Conservation (phyloP, 208 protist genomes). For the Kentomonas sorsogonicus region DNA sequence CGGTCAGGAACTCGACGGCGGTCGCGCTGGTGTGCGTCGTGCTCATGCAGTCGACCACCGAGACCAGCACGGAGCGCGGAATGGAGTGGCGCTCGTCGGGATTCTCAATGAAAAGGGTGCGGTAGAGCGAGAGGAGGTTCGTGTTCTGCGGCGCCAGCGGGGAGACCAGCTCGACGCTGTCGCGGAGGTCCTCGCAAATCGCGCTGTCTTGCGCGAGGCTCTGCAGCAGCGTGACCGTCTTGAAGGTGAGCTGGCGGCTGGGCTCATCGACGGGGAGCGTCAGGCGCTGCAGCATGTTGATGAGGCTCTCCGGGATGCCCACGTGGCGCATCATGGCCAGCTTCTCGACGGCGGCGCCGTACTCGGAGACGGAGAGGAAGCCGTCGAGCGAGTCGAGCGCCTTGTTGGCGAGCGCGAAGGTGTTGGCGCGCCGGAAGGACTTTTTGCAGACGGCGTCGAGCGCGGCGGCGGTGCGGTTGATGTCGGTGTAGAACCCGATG, state of each 20-base stretch:
- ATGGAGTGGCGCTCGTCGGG: constrained; percentile 10
- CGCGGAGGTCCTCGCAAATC: constrained; percentile 17
- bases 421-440: constrained; percentile 32
- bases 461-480: constrained; percentile 19
- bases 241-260: constrained; percentile 17
- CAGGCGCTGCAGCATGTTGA: constrained; percentile 27
- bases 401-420: constrained; percentile 20
- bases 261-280: constrained; percentile 21
- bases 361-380: constrained; percentile 18
- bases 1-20: constrained; percentile 27
- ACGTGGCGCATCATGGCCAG: constrained; percentile 39
- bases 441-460: constrained; percentile 17
- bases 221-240: constrained; percentile 18
- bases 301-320: constrained; percentile 20
- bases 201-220: constrained; percentile 14
- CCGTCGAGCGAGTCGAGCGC: constrained; percentile 20
- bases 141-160: constrained; percentile 29
- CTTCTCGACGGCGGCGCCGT: constrained; percentile 27
- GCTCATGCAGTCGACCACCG: constrained; percentile 30
- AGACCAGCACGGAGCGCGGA: constrained; percentile 14
- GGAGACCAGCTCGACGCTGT: constrained; percentile 14
- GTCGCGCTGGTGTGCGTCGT: constrained; percentile 5
- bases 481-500: constrained; percentile 27
- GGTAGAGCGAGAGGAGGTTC: constrained; percentile 25
- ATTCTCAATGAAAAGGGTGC: constrained; percentile 21